Evolutionary conservation across 257 asterid genomes (phyloP), one percentile per base, ranked within the genome.

Genomic region (Jacaranda copaia): DNA sequence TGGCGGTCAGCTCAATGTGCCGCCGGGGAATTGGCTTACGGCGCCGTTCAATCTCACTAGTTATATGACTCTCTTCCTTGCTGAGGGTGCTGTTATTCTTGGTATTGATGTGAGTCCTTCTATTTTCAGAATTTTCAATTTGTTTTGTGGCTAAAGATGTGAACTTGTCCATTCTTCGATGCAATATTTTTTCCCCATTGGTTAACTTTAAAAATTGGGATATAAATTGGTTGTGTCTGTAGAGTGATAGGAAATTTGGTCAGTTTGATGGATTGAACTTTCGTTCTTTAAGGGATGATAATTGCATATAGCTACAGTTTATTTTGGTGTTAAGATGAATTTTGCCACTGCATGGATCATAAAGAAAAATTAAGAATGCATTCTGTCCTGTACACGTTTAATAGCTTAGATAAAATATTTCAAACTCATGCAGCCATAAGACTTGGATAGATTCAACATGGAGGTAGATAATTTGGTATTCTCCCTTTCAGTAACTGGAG

Each of bases 11-110:
- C 91, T 93, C 4, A 84, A 88, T 78, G 97, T 91, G 73, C 94
- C 96, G 46, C 88, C 89, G 39, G 98, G 98, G 18, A 48, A 73
- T 76, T 93, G 98, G 97, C 85, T 93, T 0, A 91, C 98, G 72
- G 98, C 92, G 63, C 97, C 98, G 70, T 93, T 93, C 75, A 93
- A 93, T 79, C 88, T 93, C 32, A 93, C 98, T 19, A 91, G 98
- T 72, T 88, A 91, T 72, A 88, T 93, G 94, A 93, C 96, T 70
- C 89, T 93, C 4, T 93, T 93, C 77, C 97, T 91, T 67, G 94
- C 95, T 60, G 85, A 88, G 77, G 93, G 87, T 56, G 91, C 98
- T 85, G 92, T 83, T 53, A 86, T 93, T 72, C 91, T 93, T 68
- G 96, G 96, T 63, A 77, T 86, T 76, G 89, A 91, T 78, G 98